A percentile compares a stretch with the other conserved stretches of the same genome.
Evolutionary conservation across 2,329 filamentous ascomycete species (phyloP).

Genomic region (Talaromyces rugulosus): DNA sequence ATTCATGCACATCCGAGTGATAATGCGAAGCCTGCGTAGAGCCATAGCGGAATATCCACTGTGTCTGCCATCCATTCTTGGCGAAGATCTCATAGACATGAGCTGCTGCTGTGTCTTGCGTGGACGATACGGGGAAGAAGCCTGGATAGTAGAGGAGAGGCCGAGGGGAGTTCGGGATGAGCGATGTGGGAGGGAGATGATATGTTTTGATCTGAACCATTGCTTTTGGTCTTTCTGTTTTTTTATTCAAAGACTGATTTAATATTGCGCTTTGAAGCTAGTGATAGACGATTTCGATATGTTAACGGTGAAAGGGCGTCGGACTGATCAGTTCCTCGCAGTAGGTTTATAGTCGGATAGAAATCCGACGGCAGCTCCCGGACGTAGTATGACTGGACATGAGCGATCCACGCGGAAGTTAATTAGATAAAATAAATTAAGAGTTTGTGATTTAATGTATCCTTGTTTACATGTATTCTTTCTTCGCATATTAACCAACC

Average conservation of each 20-base stretch:
- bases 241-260: neutral
- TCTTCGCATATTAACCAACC: no score
- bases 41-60: conserved; percentile 58
- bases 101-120: conserved; percentile 17
- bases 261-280: neutral
- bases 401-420: no score
- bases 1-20: conserved; percentile 54
- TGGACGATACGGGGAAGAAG: conserved; percentile 29
- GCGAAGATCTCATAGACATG: conserved; percentile 44
- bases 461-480: no score
- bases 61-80: conserved; percentile 49
- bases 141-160: conserved; percentile 53
- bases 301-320: neutral
- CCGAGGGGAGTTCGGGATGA: conserved; percentile 50
- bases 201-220: conserved; percentile 19
- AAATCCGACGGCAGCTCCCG: neutral
- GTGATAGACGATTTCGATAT: neutral
- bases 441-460: no score
- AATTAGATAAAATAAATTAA: no score
- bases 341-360: neutral
- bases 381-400: neutral
- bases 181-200: conserved; percentile 38
- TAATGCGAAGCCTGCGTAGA: conserved; percentile 54
- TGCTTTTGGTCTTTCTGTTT: neutral
- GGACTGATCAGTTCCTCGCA: neutral